phyloP scores from a whole-genome alignment of 805 yeast species.

The Cyberlindnera nakhonratchasimensis region DNA sequence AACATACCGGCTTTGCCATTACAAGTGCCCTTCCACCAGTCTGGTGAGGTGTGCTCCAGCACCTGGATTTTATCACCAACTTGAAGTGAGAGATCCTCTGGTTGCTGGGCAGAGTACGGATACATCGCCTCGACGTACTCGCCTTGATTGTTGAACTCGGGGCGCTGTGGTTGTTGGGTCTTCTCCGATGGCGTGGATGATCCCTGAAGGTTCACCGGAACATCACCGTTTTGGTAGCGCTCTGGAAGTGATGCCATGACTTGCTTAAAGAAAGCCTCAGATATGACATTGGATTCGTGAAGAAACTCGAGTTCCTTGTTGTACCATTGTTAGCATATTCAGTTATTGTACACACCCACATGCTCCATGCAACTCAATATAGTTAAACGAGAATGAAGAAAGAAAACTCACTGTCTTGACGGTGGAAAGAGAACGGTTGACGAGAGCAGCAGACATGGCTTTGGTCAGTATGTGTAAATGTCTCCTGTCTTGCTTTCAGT shows the following conservation, averaged over 20 bases:
- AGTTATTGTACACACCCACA: too few relatives aligned
- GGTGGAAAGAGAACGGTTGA: constrained; percentile 76
- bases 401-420: constrained; percentile 44
- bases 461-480: background rate
- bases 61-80: constrained; percentile 71
- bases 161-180: constrained; percentile 16
- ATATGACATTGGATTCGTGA: constrained; percentile 68
- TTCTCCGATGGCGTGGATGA: constrained; percentile 14
- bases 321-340: background rate
- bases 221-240: constrained; percentile 48
- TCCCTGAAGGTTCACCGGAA: constrained; percentile 40
- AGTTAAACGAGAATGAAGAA: background rate
- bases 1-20: constrained; percentile 71
- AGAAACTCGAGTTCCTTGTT: constrained; percentile 70
- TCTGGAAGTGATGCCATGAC: constrained; percentile 53
- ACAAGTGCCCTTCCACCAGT: constrained; percentile 87
- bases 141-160: constrained; percentile 5
- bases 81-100: constrained; percentile 63
- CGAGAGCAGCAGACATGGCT: constrained; percentile 48
- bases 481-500: too few relatives aligned
- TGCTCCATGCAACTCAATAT: too few relatives aligned
- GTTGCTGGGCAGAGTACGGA: constrained; percentile 69
- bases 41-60: constrained; percentile 67
- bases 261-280: constrained; percentile 49
- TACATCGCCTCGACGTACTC: constrained; percentile 66